Evolutionary conservation across 495 filamentous ascomycete genomes (phyloP).

Genomic region (Penicillium manginii): DNA sequence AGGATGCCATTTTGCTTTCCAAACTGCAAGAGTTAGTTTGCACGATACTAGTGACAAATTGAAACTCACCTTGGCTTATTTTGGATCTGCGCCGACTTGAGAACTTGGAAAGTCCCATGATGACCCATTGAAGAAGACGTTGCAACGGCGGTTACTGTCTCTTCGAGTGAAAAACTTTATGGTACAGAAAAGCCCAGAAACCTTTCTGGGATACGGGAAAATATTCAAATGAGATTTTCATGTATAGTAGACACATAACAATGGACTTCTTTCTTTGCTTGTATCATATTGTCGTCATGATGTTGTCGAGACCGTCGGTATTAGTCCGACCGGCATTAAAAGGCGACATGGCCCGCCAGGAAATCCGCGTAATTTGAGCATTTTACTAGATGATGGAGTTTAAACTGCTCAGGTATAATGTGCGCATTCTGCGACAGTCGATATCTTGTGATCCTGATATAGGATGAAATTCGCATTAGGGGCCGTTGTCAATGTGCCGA

Average conservation of each 20-base stretch:
- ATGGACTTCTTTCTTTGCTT: too few species aligned
- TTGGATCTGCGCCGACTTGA: slow-evolving; percentile 28
- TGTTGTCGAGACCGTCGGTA: not conserved
- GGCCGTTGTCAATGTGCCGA: too few species aligned
- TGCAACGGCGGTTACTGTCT: not conserved
- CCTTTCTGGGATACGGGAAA: not conserved
- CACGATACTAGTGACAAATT: not conserved
- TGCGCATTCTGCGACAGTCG: too few species aligned
- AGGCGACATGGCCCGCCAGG: not conserved
- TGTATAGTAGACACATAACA: too few species aligned
- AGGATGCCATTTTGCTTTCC: slow-evolving; percentile 25
- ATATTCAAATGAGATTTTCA: too few species aligned
- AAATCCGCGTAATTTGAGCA: not conserved
- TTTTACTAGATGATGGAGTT: too few species aligned
- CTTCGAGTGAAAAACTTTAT: not conserved
- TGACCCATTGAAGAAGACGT: slow-evolving; percentile 31
- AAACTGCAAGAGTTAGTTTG: slow-evolving; percentile 17
- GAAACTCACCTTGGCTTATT: slow-evolving; percentile 21
- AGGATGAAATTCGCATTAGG: too few species aligned
- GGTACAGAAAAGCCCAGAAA: not conserved
- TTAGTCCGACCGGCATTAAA: not conserved
- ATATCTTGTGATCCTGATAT: too few species aligned
- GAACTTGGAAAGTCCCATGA: slow-evolving; percentile 27
- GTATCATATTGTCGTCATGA: slow-evolving; percentile 30
- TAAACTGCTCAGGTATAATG: too few species aligned